Base-by-base conservation (phyloP, 129 eudicot genomes). In the Sambucus nigra region DNA sequence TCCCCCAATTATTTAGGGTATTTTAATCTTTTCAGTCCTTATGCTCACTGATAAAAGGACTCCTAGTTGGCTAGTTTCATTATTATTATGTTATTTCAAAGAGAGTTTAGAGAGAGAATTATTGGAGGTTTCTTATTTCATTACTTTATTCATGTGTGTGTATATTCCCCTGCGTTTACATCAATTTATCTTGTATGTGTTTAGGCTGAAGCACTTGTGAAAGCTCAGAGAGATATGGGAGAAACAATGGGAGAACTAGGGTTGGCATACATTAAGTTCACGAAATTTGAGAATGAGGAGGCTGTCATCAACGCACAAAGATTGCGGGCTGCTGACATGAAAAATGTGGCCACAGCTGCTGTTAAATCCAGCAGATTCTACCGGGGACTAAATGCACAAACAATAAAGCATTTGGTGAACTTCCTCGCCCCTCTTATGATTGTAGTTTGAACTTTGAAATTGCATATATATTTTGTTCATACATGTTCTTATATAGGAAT, bases 201-300 rank as follows among this genome's bases (percentile, higher is more conserved):
- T 54, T 51, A 88, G 94, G 97, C 97, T 0, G 95, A 88, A 68
- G 25, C 79, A 47, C 72, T 84, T 59, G 92, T 88, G 6, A 84
- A 88, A 65, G 88, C 85, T 40, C 94, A 88, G 58, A 87, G 81
- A 69, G 92, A 84, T 51, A 61, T 80, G 78, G 84, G 94, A 51
- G 93, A 84, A 25, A 84, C 94, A 45, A 80, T 82, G 85, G 97
- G 97, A 35, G 94, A 82, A 29, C 62, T 88, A 35, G 97, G 97
- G 55, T 68, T 88, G 9, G 70, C 97, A 27, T 84, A 77, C 57
- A 74, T 88, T 18, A 88, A 84, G 64, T 54, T 88, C 73, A 75
- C 94, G 5, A 88, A 88, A 60, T 88, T 80, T 64, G 97, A 88
- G 68, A 84, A 84, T 65, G 80, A 84, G 75, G 74, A 75, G 35